Conservation (phyloP, 2,329 filamentous ascomycete species). For the Boeremia lycopersici region DNA sequence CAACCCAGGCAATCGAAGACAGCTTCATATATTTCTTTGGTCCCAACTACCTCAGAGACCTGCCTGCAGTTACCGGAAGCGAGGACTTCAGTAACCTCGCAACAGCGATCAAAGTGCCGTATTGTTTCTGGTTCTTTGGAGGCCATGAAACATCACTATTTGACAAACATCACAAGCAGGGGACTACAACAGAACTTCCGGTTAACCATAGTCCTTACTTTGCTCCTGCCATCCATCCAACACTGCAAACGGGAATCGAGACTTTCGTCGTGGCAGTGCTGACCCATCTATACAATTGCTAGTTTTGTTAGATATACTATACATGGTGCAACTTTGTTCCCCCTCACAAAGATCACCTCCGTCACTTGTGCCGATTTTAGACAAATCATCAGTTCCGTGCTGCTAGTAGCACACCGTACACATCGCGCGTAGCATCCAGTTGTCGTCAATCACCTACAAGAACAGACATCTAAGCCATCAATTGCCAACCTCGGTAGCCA, state of each 20-base stretch:
- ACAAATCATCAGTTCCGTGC: too few species aligned
- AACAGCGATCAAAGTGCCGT: not conserved
- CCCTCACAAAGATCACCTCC: too few species aligned
- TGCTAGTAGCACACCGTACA: too few species aligned
- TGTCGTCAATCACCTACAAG: too few species aligned
- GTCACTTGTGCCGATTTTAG: too few species aligned
- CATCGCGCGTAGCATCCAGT: too few species aligned
- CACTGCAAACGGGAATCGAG: not conserved
- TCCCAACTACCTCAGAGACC: not conserved
- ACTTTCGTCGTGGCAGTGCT: not conserved
- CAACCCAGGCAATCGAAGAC: not conserved
- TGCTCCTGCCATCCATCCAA: not conserved
- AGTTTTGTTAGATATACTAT: too few species aligned
- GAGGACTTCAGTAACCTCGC: not conserved
- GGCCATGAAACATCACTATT: not conserved
- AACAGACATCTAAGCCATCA: too few species aligned
- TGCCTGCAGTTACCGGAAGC: not conserved
- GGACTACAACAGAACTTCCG: not conserved
- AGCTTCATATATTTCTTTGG: not conserved
- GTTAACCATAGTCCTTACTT: not conserved
- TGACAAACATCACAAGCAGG: not conserved
- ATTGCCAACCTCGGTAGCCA: too few species aligned
- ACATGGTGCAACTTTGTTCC: too few species aligned
- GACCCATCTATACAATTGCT: too few species aligned
- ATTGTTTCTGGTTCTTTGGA: not conserved